Evolutionary conservation across 306 rosid genomes (phyloP), one percentile per base, ranked within the genome.

Genomic region (Sechiopsis laciniata): DNA sequence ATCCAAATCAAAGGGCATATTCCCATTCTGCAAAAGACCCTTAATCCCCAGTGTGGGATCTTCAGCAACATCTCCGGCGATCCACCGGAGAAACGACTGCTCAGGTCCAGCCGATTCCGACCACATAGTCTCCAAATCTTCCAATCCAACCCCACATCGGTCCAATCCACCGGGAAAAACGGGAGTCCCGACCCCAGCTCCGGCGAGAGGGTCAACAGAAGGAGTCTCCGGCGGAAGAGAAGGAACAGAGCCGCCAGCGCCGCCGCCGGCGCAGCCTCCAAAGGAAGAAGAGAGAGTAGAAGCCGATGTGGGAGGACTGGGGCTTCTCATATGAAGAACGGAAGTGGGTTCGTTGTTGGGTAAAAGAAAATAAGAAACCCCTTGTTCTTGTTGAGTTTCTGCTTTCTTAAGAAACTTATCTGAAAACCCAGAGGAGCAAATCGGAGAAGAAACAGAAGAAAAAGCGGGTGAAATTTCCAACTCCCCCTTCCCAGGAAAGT

Each of bases 271-370:
- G 4, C 76, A 80, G 61, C 71, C 83, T 19, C 80, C 80, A 64
- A 77, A 77, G 57, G 87, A 83, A 53, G 84, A 78, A 52, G 82
- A 80, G 50, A 83, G 82, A 75, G 84, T 80, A 10, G 84, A 80
- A 14, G 84, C 75, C 53, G 87, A 83, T 63, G 87, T 75, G 76
- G 84, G 87, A 57, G 87, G 87, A 71, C 87, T 83, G 51, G 80
- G 87, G 84, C 87, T 83, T 77, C 82, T 77, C 77, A 72, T 71
- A 73, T 80, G 80, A 73, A 83, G 80, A 66, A 80, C 87, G 21
- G 84, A 83, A 42, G 82, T 77, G 78, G 82, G 87, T 61, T 83
- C 82, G 76, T 67, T 50, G 76, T 68, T 68, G 13, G 54, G 55
- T 1, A 46, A 24, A 52, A 50, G 8, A 69, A 69, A 69, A 50